Evolutionary conservation across 768 basidiomycete species (phyloP).

Genomic region (Kwoniella pini): DNA sequence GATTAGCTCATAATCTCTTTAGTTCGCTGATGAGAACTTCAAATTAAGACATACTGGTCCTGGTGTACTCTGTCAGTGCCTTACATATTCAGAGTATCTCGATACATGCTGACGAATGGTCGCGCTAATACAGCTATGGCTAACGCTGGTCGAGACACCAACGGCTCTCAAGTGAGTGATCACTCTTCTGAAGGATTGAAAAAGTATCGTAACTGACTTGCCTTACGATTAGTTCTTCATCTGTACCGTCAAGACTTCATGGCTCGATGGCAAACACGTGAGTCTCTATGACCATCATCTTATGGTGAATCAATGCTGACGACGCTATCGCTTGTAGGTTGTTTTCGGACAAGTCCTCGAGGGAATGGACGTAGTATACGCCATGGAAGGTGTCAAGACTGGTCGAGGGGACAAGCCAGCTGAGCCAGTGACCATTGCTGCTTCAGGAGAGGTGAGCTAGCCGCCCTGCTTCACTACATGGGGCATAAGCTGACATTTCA

Average conservation of each 20-base stretch:
- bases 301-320: not conserved
- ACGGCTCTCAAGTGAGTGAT: slow-evolving; percentile 86
- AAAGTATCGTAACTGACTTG: slow-evolving; percentile 44
- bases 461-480: not conserved
- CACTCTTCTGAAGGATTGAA: too few relatives aligned
- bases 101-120: too few relatives aligned
- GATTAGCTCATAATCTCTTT: slow-evolving; percentile 20
- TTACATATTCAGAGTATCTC: not conserved
- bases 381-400: slow-evolving; percentile 74
- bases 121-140: slow-evolving; percentile 74
- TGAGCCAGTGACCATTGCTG: slow-evolving; percentile 75
- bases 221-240: slow-evolving; percentile 77
- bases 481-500: slow-evolving; percentile 4
- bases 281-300: slow-evolving; percentile 44
- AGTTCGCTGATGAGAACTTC: slow-evolving; percentile 96
- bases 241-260: slow-evolving; percentile 78
- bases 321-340: slow-evolving; percentile 60
- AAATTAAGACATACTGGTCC: slow-evolving; percentile 91
- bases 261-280: slow-evolving; percentile 89
- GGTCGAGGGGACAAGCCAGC: slow-evolving; percentile 69
- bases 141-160: slow-evolving; percentile 91
- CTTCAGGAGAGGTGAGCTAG: slow-evolving; percentile 79
- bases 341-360: slow-evolving; percentile 91
- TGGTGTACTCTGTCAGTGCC: slow-evolving; percentile 58
- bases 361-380: slow-evolving; percentile 80